Percentiles rank a stretch among this genome's conserved stretches.
These are phyloP conservation scores for Mortierella sp. DNA, from an alignment of 371 early-diverging fungal species.

Conservation along the genomic window DNA sequence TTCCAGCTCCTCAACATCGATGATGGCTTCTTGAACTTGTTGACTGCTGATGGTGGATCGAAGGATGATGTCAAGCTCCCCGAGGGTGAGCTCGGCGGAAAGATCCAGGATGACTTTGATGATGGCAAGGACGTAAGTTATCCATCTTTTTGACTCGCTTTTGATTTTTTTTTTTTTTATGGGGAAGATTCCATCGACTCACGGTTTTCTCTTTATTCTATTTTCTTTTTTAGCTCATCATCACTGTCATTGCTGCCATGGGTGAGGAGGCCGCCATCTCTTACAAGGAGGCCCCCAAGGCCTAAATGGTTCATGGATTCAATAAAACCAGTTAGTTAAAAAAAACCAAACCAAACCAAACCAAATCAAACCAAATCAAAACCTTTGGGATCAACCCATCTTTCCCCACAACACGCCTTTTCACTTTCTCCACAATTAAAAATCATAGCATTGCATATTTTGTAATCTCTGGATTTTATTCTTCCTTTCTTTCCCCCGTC, in stretches of 20 bases:
- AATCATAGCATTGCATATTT: no score
- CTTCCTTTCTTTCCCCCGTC: no score
- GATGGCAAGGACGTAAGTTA: conserved; percentile 71
- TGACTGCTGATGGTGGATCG: conserved; percentile 79
- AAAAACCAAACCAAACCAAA: no score
- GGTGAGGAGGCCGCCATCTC: conserved; percentile 92
- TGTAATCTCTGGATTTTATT: no score
- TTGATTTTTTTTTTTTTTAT: conserved; percentile 6
- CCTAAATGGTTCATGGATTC: conserved; percentile 7
- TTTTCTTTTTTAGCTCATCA: conserved; percentile 61
- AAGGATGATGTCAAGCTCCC: conserved; percentile 98
- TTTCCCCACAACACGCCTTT: no score
- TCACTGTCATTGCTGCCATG: conserved; percentile 93
- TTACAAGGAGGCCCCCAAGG: conserved; percentile 71
- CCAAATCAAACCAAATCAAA: no score
- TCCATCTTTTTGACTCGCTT: background rate
- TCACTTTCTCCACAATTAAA: no score
- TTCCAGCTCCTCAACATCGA: conserved; percentile 90
- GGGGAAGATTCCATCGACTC: background rate
- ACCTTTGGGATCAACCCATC: no score
- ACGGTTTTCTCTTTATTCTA: conserved; percentile 3
- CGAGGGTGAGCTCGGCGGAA: conserved; percentile 86
- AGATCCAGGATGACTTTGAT: conserved; percentile 79
- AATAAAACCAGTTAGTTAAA: background rate
- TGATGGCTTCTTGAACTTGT: conserved; percentile 92